phyloP scores from a whole-genome alignment of 495 filamentous ascomycete species.

The Daldinia concentrica region DNA sequence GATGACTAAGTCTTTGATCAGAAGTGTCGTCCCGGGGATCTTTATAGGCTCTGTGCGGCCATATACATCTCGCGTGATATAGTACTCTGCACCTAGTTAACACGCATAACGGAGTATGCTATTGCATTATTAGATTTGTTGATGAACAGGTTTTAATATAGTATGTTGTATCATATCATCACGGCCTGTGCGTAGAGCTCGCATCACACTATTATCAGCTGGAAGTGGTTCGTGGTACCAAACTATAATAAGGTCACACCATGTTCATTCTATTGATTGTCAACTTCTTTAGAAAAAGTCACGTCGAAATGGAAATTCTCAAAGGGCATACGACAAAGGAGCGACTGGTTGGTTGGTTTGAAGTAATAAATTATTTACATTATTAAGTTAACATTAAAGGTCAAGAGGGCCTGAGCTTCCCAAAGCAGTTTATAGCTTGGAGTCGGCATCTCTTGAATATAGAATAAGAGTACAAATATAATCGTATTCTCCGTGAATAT shows the following conservation, averaged over 20 bases:
- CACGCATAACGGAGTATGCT: too few species aligned
- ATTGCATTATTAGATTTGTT: not conserved
- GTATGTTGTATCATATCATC: not conserved
- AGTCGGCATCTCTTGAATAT: not conserved
- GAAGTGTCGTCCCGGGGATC: too few species aligned
- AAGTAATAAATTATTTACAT: slow-evolving; percentile 19
- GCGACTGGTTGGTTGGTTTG: not conserved
- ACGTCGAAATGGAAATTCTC: not conserved
- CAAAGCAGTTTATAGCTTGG: not conserved
- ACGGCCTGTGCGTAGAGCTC: not conserved
- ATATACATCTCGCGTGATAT: too few species aligned
- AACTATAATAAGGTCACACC: not conserved
- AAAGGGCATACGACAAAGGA: not conserved
- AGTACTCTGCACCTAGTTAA: too few species aligned
- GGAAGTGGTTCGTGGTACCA: not conserved
- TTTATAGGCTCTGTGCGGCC: too few species aligned
- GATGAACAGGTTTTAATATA: not conserved
- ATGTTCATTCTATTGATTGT: not conserved
- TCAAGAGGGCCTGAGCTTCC: not conserved
- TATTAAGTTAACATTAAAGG: slow-evolving; percentile 31
- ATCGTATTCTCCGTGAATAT: slow-evolving; percentile 20
- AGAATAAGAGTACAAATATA: slow-evolving; percentile 21
- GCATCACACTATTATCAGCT: not conserved
- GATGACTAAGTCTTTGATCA: too few species aligned
- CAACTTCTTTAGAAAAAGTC: not conserved